Percentiles rank a stretch among this genome's conserved stretches.
Evolutionary conservation across 2,329 filamentous ascomycete species (phyloP).

Genomic region (Sporothrix schenckii): DNA sequence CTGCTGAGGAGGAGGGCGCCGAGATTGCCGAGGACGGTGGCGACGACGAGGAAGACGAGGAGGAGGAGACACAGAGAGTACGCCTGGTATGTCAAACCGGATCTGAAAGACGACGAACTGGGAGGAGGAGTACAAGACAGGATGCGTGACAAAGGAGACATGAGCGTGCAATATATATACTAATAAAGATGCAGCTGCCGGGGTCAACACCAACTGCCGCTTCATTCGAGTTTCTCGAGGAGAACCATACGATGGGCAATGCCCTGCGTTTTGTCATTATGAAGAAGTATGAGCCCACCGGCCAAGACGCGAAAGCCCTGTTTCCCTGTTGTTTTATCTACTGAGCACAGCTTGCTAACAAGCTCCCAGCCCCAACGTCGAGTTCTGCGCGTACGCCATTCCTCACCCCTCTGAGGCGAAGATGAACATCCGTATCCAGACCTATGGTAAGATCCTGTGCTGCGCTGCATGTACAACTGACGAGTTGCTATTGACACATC

Average conservation of each 20-base stretch:
- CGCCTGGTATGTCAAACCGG: constrained; percentile 56
- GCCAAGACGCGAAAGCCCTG: neutral
- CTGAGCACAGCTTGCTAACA: neutral
- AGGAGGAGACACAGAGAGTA: constrained; percentile 59
- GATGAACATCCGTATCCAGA: constrained; percentile 98
- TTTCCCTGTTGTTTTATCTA: constrained; percentile 23
- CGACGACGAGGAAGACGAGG: constrained; percentile 45
- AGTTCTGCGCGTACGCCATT: constrained; percentile 98
- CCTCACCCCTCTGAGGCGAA: constrained; percentile 94
- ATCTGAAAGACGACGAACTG: neutral
- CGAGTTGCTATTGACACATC: neutral
- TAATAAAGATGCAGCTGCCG: constrained; percentile 63
- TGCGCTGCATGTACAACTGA: neutral
- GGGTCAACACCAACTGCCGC: constrained; percentile 85
- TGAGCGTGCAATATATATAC: too few species aligned
- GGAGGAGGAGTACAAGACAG: neutral
- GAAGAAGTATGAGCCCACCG: constrained; percentile 75
- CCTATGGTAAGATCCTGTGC: constrained; percentile 69
- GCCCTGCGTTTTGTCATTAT: constrained; percentile 93
- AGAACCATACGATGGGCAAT: constrained; percentile 95
- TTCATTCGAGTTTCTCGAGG: constrained; percentile 90
- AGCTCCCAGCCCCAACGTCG: constrained; percentile 76
- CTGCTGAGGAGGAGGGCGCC: constrained; percentile 36
- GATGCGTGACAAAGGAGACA: neutral
- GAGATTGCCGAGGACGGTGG: constrained; percentile 36